A percentile compares a stretch with the other conserved stretches of the same genome.
These are phyloP conservation scores for Aspergillus bertholletiae DNA, from an alignment of 495 filamentous ascomycete genomes.

Conservation along the genomic window DNA sequence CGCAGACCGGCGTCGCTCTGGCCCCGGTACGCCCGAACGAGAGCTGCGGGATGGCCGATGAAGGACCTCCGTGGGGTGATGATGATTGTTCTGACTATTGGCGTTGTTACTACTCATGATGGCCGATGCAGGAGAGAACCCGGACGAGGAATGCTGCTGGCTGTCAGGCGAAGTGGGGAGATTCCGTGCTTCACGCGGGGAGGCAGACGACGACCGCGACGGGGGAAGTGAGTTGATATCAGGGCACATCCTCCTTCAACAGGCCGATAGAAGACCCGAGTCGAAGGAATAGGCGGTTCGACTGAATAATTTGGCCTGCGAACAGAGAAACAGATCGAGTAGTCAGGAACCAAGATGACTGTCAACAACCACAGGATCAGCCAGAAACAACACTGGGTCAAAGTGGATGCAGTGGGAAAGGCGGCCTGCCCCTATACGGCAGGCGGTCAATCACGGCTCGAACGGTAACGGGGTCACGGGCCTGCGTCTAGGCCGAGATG, in stretches of 20 bases:
- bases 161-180: constrained; percentile 17
- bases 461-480: no score
- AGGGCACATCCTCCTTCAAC: constrained; percentile 48
- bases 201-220: constrained; percentile 51
- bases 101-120: constrained; percentile 26
- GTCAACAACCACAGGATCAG: no score
- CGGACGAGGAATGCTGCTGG: constrained; percentile 9
- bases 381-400: no score
- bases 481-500: no score
- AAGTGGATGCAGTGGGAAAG: constrained; percentile 7
- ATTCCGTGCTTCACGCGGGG: constrained; percentile 31
- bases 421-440: constrained; percentile 5
- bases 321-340: constrained; percentile 4
- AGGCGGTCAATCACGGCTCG: not conserved
- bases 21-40: constrained; percentile 46
- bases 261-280: not conserved
- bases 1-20: constrained; percentile 54
- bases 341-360: no score
- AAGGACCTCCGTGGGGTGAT: constrained; percentile 31
- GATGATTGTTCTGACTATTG: constrained; percentile 1
- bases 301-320: not conserved
- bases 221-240: constrained; percentile 75
- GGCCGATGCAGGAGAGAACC: constrained; percentile 18
- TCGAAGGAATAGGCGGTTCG: not conserved
- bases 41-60: constrained; percentile 50